These are phyloP conservation scores for Fusarium vanettenii DNA, from an alignment of 2,329 filamentous ascomycete species.

Conservation along the genomic window DNA sequence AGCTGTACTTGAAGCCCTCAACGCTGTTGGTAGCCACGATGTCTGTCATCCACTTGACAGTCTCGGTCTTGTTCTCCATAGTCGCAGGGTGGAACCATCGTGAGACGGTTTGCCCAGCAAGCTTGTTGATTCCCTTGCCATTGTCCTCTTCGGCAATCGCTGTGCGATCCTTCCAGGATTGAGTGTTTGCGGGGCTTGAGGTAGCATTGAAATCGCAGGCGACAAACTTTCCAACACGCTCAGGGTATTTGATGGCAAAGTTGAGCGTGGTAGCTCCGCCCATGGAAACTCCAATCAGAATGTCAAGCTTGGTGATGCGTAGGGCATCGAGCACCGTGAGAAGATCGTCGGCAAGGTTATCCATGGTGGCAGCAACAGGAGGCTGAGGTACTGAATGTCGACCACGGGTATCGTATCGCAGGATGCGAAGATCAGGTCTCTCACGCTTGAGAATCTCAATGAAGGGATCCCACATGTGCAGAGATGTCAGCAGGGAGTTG, in stretches of 20 bases:
- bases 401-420: slow-evolving; percentile 83
- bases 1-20: slow-evolving; percentile 74
- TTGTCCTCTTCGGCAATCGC: slow-evolving; percentile 69
- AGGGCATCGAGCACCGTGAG: slow-evolving; percentile 74
- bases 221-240: slow-evolving; percentile 70
- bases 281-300: slow-evolving; percentile 81
- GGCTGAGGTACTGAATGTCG: slow-evolving; percentile 64
- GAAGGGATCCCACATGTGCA: slow-evolving; percentile 85
- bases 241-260: slow-evolving; percentile 74
- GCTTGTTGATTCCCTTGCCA: slow-evolving; percentile 69
- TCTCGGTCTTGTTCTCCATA: slow-evolving; percentile 56
- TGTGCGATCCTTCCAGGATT: slow-evolving; percentile 83
- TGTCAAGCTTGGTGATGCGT: slow-evolving; percentile 73
- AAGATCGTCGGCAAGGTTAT: slow-evolving; percentile 76
- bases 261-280: slow-evolving; percentile 83
- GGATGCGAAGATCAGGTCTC: slow-evolving; percentile 75
- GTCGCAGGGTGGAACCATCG: slow-evolving; percentile 80
- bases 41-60: slow-evolving; percentile 68
- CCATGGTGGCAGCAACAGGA: slow-evolving; percentile 66
- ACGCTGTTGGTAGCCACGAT: slow-evolving; percentile 79
- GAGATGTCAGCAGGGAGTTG: slow-evolving; percentile 84
- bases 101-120: slow-evolving; percentile 77
- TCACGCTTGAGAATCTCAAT: slow-evolving; percentile 69
- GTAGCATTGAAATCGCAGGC: slow-evolving; percentile 83
- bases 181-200: slow-evolving; percentile 78